phyloP scores from a whole-genome alignment of 345 rosid species.

The Populus nigra region DNA sequence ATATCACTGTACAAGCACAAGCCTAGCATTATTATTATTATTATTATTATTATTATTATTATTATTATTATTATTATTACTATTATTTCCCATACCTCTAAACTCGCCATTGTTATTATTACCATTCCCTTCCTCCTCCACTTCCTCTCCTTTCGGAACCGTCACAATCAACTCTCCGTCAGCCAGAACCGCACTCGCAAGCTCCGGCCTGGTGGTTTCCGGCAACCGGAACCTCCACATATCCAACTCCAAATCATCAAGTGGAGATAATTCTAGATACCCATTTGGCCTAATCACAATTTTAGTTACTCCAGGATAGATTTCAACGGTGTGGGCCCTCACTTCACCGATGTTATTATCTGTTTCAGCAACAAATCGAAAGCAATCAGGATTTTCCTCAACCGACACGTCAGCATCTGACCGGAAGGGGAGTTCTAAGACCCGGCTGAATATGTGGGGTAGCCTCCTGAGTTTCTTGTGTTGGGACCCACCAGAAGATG shows the following conservation, averaged over 20 bases:
- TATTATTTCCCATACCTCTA: slow-evolving; percentile 62
- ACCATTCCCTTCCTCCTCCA: slow-evolving; percentile 35
- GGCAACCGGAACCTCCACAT: slow-evolving; percentile 94
- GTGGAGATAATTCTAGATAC: slow-evolving; percentile 47
- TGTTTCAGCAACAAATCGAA: slow-evolving; percentile 81
- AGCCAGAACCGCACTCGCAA: slow-evolving; percentile 68
- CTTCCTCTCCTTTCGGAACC: slow-evolving; percentile 67
- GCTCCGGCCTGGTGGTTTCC: slow-evolving; percentile 81
- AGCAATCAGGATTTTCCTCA: slow-evolving; percentile 71
- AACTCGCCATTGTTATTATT: slow-evolving; percentile 41
- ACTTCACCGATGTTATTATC: slow-evolving; percentile 55
- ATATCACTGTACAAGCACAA: slow-evolving; percentile 82
- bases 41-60: slow-evolving; percentile 27
- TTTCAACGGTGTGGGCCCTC: slow-evolving; percentile 75
- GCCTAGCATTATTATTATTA: slow-evolving; percentile 39
- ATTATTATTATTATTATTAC: slow-evolving; percentile 16
- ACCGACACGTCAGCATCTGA: slow-evolving; percentile 80
- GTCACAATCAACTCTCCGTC: slow-evolving; percentile 84
- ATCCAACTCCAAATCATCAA: slow-evolving; percentile 80
- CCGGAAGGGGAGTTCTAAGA: slow-evolving; percentile 85
- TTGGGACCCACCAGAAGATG: slow-evolving; percentile 35
- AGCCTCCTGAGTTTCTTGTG: slow-evolving; percentile 81
- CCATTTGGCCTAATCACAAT: slow-evolving; percentile 75
- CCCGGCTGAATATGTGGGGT: slow-evolving; percentile 92
- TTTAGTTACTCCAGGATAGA: slow-evolving; percentile 84